Conservation (phyloP, 805 yeast species). For the Kluyveromyces wickerhamii region DNA sequence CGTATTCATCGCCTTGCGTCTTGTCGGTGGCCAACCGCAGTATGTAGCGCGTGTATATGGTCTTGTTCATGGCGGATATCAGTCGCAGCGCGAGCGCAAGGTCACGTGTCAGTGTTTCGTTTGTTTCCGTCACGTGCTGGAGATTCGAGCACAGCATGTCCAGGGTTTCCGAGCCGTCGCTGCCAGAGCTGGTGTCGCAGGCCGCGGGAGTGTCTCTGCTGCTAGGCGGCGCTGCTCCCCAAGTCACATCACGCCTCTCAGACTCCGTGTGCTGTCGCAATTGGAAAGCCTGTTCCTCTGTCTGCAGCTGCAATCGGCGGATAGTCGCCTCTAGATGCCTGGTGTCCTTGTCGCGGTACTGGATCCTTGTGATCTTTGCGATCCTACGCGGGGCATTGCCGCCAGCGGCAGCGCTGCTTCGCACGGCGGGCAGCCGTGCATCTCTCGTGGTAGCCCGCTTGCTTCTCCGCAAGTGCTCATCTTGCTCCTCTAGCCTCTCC, state of each 20-base stretch:
- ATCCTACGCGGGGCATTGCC: not conserved
- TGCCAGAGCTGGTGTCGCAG: too few relatives aligned
- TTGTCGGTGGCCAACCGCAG: not conserved
- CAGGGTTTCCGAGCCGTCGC: too few relatives aligned
- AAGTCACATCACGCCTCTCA: not conserved
- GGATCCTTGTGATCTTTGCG: not conserved
- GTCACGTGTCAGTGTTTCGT: not conserved
- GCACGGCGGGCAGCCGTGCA: not conserved
- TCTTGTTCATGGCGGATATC: not conserved
- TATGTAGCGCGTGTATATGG: not conserved
- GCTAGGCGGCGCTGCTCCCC: constrained; percentile 1
- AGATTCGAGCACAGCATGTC: too few relatives aligned
- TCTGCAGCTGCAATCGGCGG: not conserved
- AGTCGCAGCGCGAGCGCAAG: not conserved
- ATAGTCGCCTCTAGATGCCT: not conserved
- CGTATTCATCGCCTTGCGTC: too few relatives aligned
- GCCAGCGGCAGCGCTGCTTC: not conserved
- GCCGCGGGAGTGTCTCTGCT: too few relatives aligned
- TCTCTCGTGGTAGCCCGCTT: too few relatives aligned
- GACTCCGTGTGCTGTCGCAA: not conserved
- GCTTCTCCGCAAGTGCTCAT: constrained; percentile 7
- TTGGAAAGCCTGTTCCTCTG: not conserved
- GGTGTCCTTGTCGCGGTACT: constrained; percentile 3
- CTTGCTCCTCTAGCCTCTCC: constrained; percentile 10
- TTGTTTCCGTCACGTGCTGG: not conserved